phyloP scores from a whole-genome alignment of 345 rosid species.

The Pugionium dolabratum region DNA sequence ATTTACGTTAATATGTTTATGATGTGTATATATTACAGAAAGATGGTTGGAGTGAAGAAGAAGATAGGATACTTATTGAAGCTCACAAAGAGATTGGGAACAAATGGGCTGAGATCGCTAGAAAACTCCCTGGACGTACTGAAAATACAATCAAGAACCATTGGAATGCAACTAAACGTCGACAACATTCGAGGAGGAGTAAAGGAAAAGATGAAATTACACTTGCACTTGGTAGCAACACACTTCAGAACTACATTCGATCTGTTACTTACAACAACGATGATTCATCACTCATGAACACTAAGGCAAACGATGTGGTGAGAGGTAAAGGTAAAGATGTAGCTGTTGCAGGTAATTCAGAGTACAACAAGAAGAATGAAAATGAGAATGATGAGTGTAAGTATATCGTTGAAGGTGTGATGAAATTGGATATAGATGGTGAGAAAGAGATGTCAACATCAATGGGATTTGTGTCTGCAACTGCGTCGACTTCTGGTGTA shows the following conservation, averaged over 20 bases:
- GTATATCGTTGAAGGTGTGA: slow-evolving; percentile 30
- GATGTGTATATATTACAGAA: slow-evolving; percentile 44
- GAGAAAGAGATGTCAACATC: background rate
- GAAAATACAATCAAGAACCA: slow-evolving; percentile 69
- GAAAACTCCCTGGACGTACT: slow-evolving; percentile 55
- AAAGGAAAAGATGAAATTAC: slow-evolving; percentile 36
- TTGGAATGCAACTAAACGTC: slow-evolving; percentile 57
- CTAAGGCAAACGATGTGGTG: background rate
- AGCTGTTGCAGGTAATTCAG: background rate
- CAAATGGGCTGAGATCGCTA: slow-evolving; percentile 73
- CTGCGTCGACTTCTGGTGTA: slow-evolving; percentile 27
- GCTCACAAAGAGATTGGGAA: slow-evolving; percentile 63
- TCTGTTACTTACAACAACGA: slow-evolving; percentile 33
- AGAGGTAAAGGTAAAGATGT: slow-evolving; percentile 23
- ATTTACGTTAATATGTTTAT: too few species aligned
- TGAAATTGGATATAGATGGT: slow-evolving; percentile 1
- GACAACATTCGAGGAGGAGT: slow-evolving; percentile 46
- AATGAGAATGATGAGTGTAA: background rate
- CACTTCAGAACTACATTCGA: slow-evolving; percentile 37
- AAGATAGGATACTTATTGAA: slow-evolving; percentile 42
- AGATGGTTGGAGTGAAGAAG: slow-evolving; percentile 71
- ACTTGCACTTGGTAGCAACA: slow-evolving; percentile 24
- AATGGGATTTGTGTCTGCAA: background rate
- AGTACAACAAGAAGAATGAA: background rate
- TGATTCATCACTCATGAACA: background rate